A percentile compares a stretch with the other conserved stretches of the same genome.
phyloP scores from a whole-genome alignment of 2,329 filamentous ascomycete species.

The Aspergillus vadensis region DNA sequence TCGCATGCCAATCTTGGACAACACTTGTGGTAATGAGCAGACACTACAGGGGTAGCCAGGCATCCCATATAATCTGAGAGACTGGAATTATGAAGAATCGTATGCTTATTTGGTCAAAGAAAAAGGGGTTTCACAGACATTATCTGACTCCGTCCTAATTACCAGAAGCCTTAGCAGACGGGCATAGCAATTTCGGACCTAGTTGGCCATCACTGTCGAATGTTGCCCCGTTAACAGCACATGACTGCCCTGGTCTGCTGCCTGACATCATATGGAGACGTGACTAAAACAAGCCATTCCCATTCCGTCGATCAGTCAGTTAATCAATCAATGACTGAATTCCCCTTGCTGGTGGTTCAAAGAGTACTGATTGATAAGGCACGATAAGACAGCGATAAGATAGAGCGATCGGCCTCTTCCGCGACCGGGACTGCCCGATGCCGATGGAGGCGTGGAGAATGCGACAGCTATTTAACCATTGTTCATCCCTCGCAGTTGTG shows the following conservation, averaged over 20 bases:
- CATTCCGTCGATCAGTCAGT: too few species aligned
- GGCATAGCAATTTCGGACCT: background rate
- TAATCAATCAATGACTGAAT: too few species aligned
- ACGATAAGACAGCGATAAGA: background rate
- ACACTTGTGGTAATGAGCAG: too few species aligned
- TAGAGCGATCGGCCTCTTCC: background rate
- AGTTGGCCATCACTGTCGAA: background rate
- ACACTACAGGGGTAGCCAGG: too few species aligned
- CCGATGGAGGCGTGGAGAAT: background rate
- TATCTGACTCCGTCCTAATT: background rate
- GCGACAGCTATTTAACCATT: background rate
- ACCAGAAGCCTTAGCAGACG: background rate
- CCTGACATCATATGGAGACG: too few species aligned
- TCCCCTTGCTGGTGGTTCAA: background rate
- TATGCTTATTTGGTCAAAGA: too few species aligned
- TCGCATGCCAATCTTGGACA: too few species aligned
- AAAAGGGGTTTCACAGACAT: too few species aligned
- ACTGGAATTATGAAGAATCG: too few species aligned
- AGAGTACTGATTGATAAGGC: background rate
- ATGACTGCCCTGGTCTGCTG: too few species aligned
- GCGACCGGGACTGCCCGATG: background rate
- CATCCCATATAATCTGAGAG: too few species aligned
- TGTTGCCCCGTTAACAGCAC: background rate
- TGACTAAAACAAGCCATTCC: too few species aligned
- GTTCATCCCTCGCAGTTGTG: background rate